Conservation (phyloP, 345 rosid species). For the Eucalyptus sp. region DNA sequence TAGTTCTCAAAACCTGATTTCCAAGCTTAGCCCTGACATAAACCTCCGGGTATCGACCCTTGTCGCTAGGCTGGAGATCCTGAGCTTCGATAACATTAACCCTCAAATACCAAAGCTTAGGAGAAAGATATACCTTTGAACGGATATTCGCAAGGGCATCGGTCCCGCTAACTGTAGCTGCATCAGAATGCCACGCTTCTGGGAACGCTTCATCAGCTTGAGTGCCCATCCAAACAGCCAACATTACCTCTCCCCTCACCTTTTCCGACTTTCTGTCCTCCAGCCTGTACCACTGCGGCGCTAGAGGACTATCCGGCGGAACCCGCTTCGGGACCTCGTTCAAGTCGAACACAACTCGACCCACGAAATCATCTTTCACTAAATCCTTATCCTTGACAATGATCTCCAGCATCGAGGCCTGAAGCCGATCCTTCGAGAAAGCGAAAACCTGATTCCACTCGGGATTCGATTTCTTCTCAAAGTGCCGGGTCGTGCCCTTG, state of each 20-base stretch:
- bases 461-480: conserved; percentile 72
- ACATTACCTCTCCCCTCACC: conserved; percentile 72
- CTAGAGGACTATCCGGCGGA: conserved; percentile 91
- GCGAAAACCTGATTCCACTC: conserved; percentile 96
- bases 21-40: conserved; percentile 63
- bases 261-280: conserved; percentile 64
- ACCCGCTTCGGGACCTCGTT: conserved; percentile 79
- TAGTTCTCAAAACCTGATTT: conserved; percentile 47
- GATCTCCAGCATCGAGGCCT: conserved; percentile 71
- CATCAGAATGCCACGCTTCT: conserved; percentile 97
- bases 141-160: conserved; percentile 77
- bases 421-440: conserved; percentile 70
- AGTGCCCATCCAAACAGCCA: conserved; percentile 97
- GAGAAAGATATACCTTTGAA: conserved; percentile 87
- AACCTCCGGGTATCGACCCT: conserved; percentile 69
- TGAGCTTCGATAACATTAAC: conserved; percentile 95
- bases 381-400: conserved; percentile 76
- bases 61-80: conserved; percentile 55
- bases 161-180: conserved; percentile 65
- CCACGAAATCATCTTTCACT: conserved; percentile 78
- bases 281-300: conserved; percentile 89
- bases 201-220: conserved; percentile 99
- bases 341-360: conserved; percentile 60
- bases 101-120: conserved; percentile 89
- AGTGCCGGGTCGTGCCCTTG: conserved; percentile 69